Percentiles rank a stretch among this genome's conserved stretches.
These are phyloP conservation scores for Aulographum hederae DNA, from an alignment of 2,329 filamentous ascomycete genomes.

Conservation along the genomic window DNA sequence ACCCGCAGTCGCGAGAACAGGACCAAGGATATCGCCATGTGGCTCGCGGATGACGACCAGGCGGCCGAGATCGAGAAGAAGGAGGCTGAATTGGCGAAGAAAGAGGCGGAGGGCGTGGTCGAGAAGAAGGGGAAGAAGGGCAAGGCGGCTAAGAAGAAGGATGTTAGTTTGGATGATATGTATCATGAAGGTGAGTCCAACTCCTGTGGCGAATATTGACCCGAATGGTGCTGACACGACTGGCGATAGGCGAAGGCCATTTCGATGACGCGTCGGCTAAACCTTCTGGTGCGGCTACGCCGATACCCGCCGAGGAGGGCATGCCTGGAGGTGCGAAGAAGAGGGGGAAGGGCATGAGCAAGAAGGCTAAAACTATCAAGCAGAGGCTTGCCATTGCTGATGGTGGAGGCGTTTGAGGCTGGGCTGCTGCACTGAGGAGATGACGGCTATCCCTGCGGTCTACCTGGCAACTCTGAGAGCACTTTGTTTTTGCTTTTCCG, in stretches of 20 bases:
- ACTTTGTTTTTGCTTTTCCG: no score
- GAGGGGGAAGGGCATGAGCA: slow-evolving; percentile 12
- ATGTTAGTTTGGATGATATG: slow-evolving; percentile 75
- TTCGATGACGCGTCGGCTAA: slow-evolving; percentile 79
- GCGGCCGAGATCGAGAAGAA: slow-evolving; percentile 85
- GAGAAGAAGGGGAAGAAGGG: slow-evolving; percentile 29
- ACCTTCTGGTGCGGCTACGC: slow-evolving; percentile 71
- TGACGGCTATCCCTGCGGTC: no score
- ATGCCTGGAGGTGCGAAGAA: slow-evolving; percentile 33
- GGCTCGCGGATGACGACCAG: slow-evolving; percentile 94
- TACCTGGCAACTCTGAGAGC: no score
- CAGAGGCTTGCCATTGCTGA: slow-evolving; percentile 20
- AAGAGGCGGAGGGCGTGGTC: slow-evolving; percentile 43
- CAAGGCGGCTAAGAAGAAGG: slow-evolving; percentile 36
- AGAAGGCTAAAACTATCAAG: slow-evolving; percentile 22
- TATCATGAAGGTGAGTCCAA: slow-evolving; percentile 90
- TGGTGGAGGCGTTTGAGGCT: slow-evolving; percentile 8
- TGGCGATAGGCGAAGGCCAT: slow-evolving; percentile 65
- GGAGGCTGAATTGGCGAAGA: slow-evolving; percentile 64
- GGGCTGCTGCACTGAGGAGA: no score
- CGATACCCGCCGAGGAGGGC: slow-evolving; percentile 32
- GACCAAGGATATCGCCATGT: slow-evolving; percentile 96
- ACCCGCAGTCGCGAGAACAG: slow-evolving; percentile 78
- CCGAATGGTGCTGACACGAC: slow-evolving; percentile 8
- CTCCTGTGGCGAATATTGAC: no score